Evolutionary conservation across 306 rosid species (phyloP).

Genomic region (Hippophae gyantsensis): DNA sequence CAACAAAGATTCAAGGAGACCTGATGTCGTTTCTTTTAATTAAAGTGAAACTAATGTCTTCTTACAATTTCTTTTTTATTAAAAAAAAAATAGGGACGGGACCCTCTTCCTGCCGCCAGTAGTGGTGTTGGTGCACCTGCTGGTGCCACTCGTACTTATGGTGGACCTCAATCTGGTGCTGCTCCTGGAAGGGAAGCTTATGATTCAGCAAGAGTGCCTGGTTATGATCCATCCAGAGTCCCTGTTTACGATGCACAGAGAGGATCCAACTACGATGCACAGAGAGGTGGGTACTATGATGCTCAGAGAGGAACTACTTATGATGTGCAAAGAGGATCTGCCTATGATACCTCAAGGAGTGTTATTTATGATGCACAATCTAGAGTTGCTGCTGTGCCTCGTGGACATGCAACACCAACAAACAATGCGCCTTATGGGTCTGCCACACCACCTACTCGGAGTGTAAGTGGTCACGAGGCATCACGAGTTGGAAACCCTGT

Average conservation of each 20-base stretch:
- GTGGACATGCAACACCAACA: constrained; percentile 37
- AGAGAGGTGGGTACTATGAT: constrained; percentile 33
- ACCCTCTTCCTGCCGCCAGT: constrained; percentile 21
- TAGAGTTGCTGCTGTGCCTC: constrained; percentile 48
- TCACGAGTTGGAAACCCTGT: constrained; percentile 53
- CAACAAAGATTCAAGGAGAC: no score
- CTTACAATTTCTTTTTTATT: constrained; percentile 3
- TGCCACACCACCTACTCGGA: constrained; percentile 51
- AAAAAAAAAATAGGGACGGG: constrained; percentile 43
- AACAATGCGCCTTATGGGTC: constrained; percentile 54
- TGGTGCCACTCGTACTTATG: constrained; percentile 26
- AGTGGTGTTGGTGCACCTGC: constrained; percentile 12
- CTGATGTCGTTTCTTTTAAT: no score
- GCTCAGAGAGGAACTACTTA: constrained; percentile 15
- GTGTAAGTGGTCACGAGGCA: constrained; percentile 46
- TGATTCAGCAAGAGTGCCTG: constrained; percentile 18
- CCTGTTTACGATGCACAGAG: constrained; percentile 34
- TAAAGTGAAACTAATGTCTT: background rate
- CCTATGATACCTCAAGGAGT: constrained; percentile 41
- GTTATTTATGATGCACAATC: constrained; percentile 52
- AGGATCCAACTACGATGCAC: constrained; percentile 23
- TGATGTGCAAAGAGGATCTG: constrained; percentile 33
- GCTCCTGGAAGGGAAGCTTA: constrained; percentile 37
- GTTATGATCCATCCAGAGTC: no score
- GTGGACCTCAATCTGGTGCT: constrained; percentile 48